A percentile compares a stretch with the other conserved stretches of the same genome.
phyloP scores from a whole-genome alignment of 805 yeast species.

The Starmerella bombicola region DNA sequence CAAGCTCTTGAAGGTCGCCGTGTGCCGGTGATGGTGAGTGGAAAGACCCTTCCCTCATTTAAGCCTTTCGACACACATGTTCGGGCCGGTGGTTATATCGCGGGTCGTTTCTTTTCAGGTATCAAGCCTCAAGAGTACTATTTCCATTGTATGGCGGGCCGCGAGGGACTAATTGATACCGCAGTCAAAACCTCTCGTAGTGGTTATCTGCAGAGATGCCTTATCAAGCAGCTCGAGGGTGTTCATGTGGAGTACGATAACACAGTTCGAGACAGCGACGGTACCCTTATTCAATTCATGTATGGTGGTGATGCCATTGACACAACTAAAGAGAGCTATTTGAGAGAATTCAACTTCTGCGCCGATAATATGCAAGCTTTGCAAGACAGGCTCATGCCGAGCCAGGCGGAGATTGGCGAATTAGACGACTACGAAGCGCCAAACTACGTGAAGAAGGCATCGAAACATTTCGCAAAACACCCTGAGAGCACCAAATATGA shows the following conservation, averaged over 20 bases:
- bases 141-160: slow-evolving; percentile 99
- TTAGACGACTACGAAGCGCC: slow-evolving; percentile 77
- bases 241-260: slow-evolving; percentile 89
- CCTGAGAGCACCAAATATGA: slow-evolving; percentile 51
- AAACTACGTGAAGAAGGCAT: slow-evolving; percentile 67
- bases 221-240: slow-evolving; percentile 96
- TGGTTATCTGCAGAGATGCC: slow-evolving; percentile 96
- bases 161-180: slow-evolving; percentile 98
- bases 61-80: slow-evolving; percentile 95
- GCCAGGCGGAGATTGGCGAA: slow-evolving; percentile 42
- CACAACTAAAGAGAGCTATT: slow-evolving; percentile 85
- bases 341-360: slow-evolving; percentile 89
- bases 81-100: slow-evolving; percentile 95
- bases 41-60: slow-evolving; percentile 93
- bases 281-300: slow-evolving; percentile 81
- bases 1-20: slow-evolving; percentile 99
- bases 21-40: slow-evolving; percentile 98
- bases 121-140: slow-evolving; percentile 96
- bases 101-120: slow-evolving; percentile 95
- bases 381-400: slow-evolving; percentile 75
- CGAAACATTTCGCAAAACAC: slow-evolving; percentile 51
- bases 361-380: slow-evolving; percentile 79
- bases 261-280: slow-evolving; percentile 91
- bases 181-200: slow-evolving; percentile 98
- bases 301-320: slow-evolving; percentile 97